Evolutionary conservation across 345 rosid species (phyloP), one percentile per base, ranked within the genome.

Genomic region (Arabidopsis suecica): DNA sequence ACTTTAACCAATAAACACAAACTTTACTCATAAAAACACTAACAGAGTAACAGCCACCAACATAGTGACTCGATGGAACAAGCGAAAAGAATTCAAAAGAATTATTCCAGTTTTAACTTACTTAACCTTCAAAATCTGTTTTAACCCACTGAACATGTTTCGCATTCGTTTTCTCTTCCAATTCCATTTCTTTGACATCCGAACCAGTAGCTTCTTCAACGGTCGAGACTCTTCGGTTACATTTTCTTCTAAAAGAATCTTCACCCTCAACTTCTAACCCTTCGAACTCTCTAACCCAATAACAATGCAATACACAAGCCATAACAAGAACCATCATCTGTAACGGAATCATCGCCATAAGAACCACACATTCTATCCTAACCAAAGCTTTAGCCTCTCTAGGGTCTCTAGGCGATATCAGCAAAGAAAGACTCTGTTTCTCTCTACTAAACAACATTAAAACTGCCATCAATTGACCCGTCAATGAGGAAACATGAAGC

Each of bases 351-450:
- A 53, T 53, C 8, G 8, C 57, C 57, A 53, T 11, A 1, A 53
- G 11, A 25, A 23, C n/a, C 7, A 3, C 57, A 53, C 57, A 53
- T 23, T 53, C 57, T 4, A 53, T 11, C n/a, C 57, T 53, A 6
- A 53, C 34, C n/a, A 53, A 53, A 23, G 57, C 33, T 53, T 53
- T 53, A 53, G 57, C 57, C 57, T 53, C 57, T 23, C 57, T 53
- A 53, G 57, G n/a, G 7, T 23, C 33, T 5, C 57, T 7, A 23
- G 3, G 13, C 33, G 33, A 23, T 12, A 23, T 23, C 33, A 53
- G 3, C 33, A 53, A 53, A 0, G 57, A 53, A 25, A 53, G 33
- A 6, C 57, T 53, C 33, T 53, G 57, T 23, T 53, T 23, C 7
- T 53, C 57, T 53, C n/a, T 53, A 33, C n/a, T 10, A 53, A 53